Percentiles rank a stretch among this genome's conserved stretches.
These are phyloP conservation scores for Neofusicoccum umdonicola DNA, from an alignment of 2,329 filamentous ascomycete genomes.

Conservation along the genomic window DNA sequence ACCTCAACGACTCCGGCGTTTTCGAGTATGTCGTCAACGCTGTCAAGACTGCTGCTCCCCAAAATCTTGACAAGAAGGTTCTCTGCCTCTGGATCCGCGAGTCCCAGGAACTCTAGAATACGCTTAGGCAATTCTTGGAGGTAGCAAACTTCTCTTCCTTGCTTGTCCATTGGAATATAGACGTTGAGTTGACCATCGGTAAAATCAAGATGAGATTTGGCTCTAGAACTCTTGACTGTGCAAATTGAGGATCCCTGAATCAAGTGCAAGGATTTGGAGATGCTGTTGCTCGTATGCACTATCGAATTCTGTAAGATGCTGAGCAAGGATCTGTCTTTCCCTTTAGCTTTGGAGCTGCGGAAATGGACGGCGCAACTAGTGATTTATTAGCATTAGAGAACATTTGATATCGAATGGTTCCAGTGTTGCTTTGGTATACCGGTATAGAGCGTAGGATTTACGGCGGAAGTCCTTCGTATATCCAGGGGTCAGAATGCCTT, in stretches of 20 bases:
- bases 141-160: not conserved
- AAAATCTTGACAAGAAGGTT: not conserved
- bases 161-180: not conserved
- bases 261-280: not conserved
- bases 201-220: not conserved
- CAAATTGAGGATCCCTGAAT: not conserved
- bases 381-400: no score
- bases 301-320: not conserved
- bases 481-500: rapidly evolving
- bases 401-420: no score
- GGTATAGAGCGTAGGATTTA: not conserved
- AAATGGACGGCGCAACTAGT: not conserved
- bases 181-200: not conserved
- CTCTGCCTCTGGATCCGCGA: not conserved
- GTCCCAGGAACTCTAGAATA: not conserved
- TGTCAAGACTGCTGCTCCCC: not conserved
- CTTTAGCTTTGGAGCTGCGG: not conserved
- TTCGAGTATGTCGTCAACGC: not conserved
- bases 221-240: not conserved
- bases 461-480: not conserved
- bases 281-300: not conserved
- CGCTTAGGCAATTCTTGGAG: not conserved
- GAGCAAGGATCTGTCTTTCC: not conserved
- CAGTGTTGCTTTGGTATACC: not conserved
- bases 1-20: not conserved